Percentiles rank a stretch among this genome's conserved stretches.
These are phyloP conservation scores for Hevea brasiliensis DNA, from an alignment of 345 rosid genomes.

Conservation along the genomic window DNA sequence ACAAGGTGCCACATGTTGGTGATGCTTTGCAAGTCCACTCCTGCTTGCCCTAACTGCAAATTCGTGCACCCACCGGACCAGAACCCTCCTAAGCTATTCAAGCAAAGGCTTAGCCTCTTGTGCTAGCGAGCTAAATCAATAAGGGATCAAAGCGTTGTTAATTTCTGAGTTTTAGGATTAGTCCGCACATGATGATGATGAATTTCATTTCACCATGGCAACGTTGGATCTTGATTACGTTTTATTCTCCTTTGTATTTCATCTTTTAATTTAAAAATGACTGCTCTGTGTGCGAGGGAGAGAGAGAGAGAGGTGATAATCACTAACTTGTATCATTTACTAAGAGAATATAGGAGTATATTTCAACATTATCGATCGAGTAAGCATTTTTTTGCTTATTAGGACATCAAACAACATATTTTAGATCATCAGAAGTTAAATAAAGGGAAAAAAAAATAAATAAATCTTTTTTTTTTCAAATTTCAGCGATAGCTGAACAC, in stretches of 20 bases:
- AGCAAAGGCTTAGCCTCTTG: constrained; percentile 53
- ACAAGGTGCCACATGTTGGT: constrained; percentile 79
- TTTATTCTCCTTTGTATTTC: background rate
- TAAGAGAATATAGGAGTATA: background rate
- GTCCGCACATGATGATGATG: too few species aligned
- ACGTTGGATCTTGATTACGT: background rate
- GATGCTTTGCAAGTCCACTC: constrained; percentile 71
- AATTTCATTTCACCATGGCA: background rate
- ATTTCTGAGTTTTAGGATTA: background rate
- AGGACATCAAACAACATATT: too few species aligned
- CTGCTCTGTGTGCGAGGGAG: constrained; percentile 3
- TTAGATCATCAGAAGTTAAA: too few species aligned
- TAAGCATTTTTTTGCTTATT: too few species aligned
- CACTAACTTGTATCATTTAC: constrained; percentile 1
- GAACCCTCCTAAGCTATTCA: constrained; percentile 43
- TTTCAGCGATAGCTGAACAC: too few species aligned
- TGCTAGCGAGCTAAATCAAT: constrained; percentile 33
- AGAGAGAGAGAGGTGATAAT: background rate
- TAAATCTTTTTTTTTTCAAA: too few species aligned
- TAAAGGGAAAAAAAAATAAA: too few species aligned
- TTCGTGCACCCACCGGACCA: constrained; percentile 70
- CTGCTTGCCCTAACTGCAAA: constrained; percentile 88
- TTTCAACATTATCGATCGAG: too few species aligned
- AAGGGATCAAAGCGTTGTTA: background rate
- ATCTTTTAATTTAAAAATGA: constrained; percentile 6